Percentiles rank a stretch among this genome's conserved stretches.
phyloP scores from a whole-genome alignment of 176 grass and related monocot species.

The Phoenix dactylifera region DNA sequence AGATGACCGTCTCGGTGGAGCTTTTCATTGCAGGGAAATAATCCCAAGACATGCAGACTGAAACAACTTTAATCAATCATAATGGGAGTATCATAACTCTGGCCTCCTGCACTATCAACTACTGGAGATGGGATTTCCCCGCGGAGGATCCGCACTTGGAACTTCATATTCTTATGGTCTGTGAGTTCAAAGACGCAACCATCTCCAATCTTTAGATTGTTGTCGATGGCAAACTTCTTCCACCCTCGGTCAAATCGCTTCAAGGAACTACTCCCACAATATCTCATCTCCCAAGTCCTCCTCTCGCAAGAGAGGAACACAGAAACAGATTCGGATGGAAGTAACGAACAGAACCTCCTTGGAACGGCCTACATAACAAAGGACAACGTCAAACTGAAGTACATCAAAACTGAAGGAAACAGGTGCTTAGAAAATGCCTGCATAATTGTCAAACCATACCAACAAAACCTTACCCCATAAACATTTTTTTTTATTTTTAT shows the following conservation, averaged over 20 bases:
- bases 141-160: slow-evolving; percentile 38
- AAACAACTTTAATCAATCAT: slow-evolving; percentile 31
- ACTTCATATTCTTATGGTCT: slow-evolving; percentile 14
- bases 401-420: neutral
- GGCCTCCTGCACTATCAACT: slow-evolving; percentile 22
- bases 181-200: slow-evolving; percentile 44
- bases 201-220: slow-evolving; percentile 25
- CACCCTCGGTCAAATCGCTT: slow-evolving; percentile 29
- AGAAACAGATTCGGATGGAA: slow-evolving; percentile 8
- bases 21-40: too few relatives aligned
- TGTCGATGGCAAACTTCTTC: slow-evolving; percentile 30
- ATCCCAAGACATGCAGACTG: too few relatives aligned
- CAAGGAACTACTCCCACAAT: slow-evolving; percentile 4
- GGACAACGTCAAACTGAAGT: neutral
- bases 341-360: slow-evolving; percentile 12
- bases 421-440: neutral
- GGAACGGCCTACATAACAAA: slow-evolving; percentile 28
- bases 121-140: slow-evolving; percentile 20
- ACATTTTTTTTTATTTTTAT: too few relatives aligned
- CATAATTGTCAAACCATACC: too few relatives aligned
- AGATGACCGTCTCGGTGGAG: too few relatives aligned
- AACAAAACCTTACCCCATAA: too few relatives aligned
- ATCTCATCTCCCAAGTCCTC: slow-evolving; percentile 35
- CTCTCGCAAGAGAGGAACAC: slow-evolving; percentile 5
- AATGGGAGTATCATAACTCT: slow-evolving; percentile 27